Base-by-base conservation (phyloP, 305 asterid species). In the Plantago coronopus region DNA sequence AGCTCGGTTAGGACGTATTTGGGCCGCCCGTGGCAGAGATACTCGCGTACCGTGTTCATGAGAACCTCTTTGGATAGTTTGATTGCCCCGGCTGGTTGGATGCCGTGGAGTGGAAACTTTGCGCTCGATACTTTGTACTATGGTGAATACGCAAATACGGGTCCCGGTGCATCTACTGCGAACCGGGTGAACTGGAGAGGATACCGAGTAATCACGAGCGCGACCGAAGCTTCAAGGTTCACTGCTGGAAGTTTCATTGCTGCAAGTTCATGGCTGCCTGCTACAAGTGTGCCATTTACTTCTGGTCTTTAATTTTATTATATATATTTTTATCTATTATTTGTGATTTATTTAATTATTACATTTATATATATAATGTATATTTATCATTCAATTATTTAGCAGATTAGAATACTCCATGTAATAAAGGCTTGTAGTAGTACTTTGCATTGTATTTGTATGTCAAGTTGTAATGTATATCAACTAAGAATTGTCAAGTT, bases 21-120 rank as follows among this genome's bases (percentile, higher is more conserved):
- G 21, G 98, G 98, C 5, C 63, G 98, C n/a, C 98, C 98, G 2
- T 88, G 98, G 98, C 43, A 83, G 68, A 3, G 60, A 69, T 91
- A 91, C 37, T 88, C 98, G 0, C 74, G 94, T 1, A 88, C 97
- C 0, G 94, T 86, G 0, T 77, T 81, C 54, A 78, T 91, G 93
- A 81, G 74, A 69, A 83, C 87, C 0, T 66, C 44, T 12, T 7
- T 91, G 17, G 97, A 81, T 54, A 63, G 91, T 2, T 66, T 86
- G 76, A 74, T 91, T 13, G 15, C 76, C 62, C 91, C 95, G 14
- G 81, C 84, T 5, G 98, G 98, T 22, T 91, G 98, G 98, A 38
- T 78, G 77, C 85, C 91, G 1, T 91, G 97, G 97, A 72, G 72
- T 57, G 97, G 97, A 7, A 70, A 59, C 54, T 91, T 91, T 27